Evolutionary conservation across 176 grass and related monocot species (phyloP).

Genomic region (Sorghum bicolor): DNA sequence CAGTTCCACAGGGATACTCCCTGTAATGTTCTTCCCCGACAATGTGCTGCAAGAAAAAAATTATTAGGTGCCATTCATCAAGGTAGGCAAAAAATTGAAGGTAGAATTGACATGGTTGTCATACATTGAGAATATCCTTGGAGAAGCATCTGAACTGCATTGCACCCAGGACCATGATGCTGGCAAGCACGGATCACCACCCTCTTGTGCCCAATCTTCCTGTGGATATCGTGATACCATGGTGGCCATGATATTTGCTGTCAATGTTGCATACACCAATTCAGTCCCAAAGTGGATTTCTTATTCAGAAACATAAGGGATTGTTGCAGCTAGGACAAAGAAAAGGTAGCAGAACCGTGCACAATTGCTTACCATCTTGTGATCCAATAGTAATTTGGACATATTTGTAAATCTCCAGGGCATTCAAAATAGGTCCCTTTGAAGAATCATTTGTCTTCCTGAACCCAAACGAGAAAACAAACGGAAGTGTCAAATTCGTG

Average conservation of each 20-base stretch:
- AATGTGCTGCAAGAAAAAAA: conserved; percentile 38
- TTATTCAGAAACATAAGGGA: not conserved
- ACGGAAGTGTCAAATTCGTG: conserved; percentile 64
- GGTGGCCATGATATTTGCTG: conserved; percentile 67
- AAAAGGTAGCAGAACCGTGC: not conserved
- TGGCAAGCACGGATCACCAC: conserved; percentile 86
- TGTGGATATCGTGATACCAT: conserved; percentile 51
- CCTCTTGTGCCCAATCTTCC: conserved; percentile 72
- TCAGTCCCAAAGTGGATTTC: conserved; percentile 3
- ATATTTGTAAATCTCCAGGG: conserved; percentile 88
- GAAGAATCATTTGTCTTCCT: conserved; percentile 81
- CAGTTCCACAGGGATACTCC: conserved; percentile 74
- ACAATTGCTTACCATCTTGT: conserved; percentile 60
- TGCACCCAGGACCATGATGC: conserved; percentile 91
- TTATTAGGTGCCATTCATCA: not conserved
- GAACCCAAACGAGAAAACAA: conserved; percentile 69
- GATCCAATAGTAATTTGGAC: conserved; percentile 68
- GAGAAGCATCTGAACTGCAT: conserved; percentile 67
- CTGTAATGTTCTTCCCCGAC: conserved; percentile 69
- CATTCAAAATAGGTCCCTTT: conserved; percentile 90
- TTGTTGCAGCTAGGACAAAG: not conserved
- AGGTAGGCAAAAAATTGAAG: conserved; percentile 21
- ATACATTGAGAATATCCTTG: conserved; percentile 71
- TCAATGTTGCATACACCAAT: conserved; percentile 9
- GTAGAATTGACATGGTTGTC: conserved; percentile 4